Evolutionary conservation across 805 yeast species (phyloP), one percentile per base, ranked within the genome.

Genomic region (Wickerhamomyces alni): DNA sequence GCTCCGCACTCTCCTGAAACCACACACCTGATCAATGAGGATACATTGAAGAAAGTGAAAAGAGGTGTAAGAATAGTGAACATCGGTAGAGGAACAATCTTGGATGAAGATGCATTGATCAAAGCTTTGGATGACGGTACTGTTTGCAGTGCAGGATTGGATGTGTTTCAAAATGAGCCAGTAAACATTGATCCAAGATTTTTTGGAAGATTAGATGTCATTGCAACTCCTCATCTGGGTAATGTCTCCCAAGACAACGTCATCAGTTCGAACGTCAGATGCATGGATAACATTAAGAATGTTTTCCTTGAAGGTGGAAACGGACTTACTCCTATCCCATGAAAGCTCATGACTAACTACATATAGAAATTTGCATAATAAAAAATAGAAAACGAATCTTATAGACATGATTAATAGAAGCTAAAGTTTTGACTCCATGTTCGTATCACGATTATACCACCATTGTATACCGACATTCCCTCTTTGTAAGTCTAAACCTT

Each of bases 11-110:
- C 77, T 3, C 68, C 75, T 4, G 69, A 72, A 18, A 82, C 93
- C 0, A 49, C 62, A 10, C 70, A 79, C 51, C 55, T 83, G 43
- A 60, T 84, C 44, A 74, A 81, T 51, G 58, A 55, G 26, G 51
- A 65, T 0, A 55, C 79, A 0, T 66, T 85, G 18, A 57, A 60
- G 8, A 49, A 63, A 37, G 64, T 82, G 41, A 67, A 71, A 30
- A 62, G 65, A 32, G 81, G 84, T 1, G 69, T 80, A 7, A 66
- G 85, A 38, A 63, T 85, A 17, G 77, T 85, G 34, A 85, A 85
- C 52, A 77, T 85, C 30, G 94, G 94, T 2, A 67, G 95, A 44
- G 95, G 94, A 2, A 51, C 72, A 2, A 72, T 83, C 29, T 69
- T 85, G 42, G 77, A 83, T 48, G 87, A 80, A 49, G 66, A 72